Evolutionary conservation across 495 filamentous ascomycete genomes (phyloP).

Genomic region (Amphirosellinia nigrospora): DNA sequence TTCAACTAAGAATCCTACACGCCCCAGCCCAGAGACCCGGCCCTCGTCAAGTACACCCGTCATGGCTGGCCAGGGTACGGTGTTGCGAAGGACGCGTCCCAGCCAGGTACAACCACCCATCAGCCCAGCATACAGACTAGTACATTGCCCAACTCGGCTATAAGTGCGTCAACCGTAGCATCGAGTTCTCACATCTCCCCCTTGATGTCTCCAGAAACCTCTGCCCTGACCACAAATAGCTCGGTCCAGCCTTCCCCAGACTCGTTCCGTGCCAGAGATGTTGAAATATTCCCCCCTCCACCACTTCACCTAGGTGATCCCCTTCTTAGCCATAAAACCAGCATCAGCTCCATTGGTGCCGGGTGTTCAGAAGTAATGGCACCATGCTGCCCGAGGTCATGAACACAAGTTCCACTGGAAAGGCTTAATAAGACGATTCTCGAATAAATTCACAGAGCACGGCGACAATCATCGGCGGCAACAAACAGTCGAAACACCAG

Average conservation of each 20-base stretch:
- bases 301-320: slow-evolving; percentile 53
- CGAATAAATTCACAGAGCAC: slow-evolving; percentile 50
- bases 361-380: slow-evolving; percentile 38
- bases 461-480: slow-evolving; percentile 75
- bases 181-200: slow-evolving; percentile 52
- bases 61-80: slow-evolving; percentile 35
- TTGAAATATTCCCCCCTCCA: slow-evolving; percentile 37
- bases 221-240: slow-evolving; percentile 45
- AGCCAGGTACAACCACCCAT: slow-evolving; percentile 49
- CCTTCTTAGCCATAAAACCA: slow-evolving; percentile 47
- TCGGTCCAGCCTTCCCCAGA: slow-evolving; percentile 53
- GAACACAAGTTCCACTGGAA: slow-evolving; percentile 37
- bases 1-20: slow-evolving; percentile 37
- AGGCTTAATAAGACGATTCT: slow-evolving; percentile 53
- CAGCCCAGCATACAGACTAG: slow-evolving; percentile 41
- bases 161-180: slow-evolving; percentile 50
- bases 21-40: slow-evolving; percentile 35
- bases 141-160: slow-evolving; percentile 45
- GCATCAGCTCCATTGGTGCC: slow-evolving; percentile 45
- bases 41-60: slow-evolving; percentile 37
- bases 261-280: slow-evolving; percentile 35
- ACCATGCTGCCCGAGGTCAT: slow-evolving; percentile 48
- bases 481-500: slow-evolving; percentile 81
- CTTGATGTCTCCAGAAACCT: slow-evolving; percentile 47
- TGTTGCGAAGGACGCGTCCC: slow-evolving; percentile 45